Conservation (phyloP, 495 filamentous ascomycete species). For the Venustampulla echinocandica region DNA sequence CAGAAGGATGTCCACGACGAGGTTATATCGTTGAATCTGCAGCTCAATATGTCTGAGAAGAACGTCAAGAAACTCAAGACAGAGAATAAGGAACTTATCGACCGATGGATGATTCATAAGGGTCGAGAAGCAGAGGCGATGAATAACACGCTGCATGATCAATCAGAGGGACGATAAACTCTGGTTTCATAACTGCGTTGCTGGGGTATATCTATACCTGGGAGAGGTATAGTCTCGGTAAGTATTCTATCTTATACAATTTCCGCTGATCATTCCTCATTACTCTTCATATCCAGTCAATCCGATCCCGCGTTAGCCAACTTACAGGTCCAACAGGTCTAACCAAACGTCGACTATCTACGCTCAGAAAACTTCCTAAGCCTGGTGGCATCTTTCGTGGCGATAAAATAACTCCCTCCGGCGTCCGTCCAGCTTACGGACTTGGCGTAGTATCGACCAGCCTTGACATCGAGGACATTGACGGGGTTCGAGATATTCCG, state of each 20-base stretch:
- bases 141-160: slow-evolving; percentile 47
- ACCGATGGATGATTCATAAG: slow-evolving; percentile 85
- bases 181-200: too few species aligned
- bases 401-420: slow-evolving; percentile 77
- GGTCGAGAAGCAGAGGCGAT: slow-evolving; percentile 78
- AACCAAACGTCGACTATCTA: background rate
- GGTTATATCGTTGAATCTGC: slow-evolving; percentile 71
- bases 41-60: slow-evolving; percentile 79
- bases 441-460: slow-evolving; percentile 62
- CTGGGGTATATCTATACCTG: too few species aligned
- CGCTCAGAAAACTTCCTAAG: too few species aligned
- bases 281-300: background rate
- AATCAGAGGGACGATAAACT: slow-evolving; percentile 1
- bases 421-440: slow-evolving; percentile 89
- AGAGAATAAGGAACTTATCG: slow-evolving; percentile 85
- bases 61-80: slow-evolving; percentile 53
- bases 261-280: background rate
- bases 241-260: background rate
- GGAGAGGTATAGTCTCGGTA: too few species aligned
- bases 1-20: slow-evolving; percentile 80
- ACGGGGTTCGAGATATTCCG: slow-evolving; percentile 67
- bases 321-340: background rate
- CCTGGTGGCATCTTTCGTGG: slow-evolving; percentile 60
- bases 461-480: slow-evolving; percentile 66
- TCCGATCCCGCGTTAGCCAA: slow-evolving; percentile 1